A percentile compares a stretch with the other conserved stretches of the same genome.
These are phyloP conservation scores for Yarrowia galli DNA, from an alignment of 1,139 yeast species.

Conservation along the genomic window DNA sequence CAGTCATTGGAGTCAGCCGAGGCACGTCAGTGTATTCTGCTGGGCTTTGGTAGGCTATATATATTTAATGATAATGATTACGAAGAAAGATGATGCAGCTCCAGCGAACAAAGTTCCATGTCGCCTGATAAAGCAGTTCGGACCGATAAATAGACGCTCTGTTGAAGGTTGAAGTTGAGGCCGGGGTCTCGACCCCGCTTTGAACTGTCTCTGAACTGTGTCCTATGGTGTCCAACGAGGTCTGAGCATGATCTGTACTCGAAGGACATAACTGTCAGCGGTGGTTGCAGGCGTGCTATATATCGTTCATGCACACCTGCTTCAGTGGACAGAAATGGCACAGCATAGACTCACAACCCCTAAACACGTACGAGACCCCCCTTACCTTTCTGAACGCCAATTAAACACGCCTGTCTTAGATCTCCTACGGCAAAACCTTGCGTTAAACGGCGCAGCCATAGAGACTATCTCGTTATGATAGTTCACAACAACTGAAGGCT, in stretches of 20 bases:
- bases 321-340: too few species aligned
- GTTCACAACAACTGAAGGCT: background rate
- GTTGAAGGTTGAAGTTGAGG: background rate
- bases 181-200: background rate
- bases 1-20: slow-evolving; percentile 40
- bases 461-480: background rate
- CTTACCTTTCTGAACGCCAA: background rate
- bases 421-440: background rate
- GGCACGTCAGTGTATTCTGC: slow-evolving; percentile 34
- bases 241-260: too few species aligned
- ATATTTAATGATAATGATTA: slow-evolving; percentile 22
- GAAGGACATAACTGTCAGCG: too few species aligned
- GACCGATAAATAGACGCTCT: background rate
- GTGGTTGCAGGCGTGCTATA: too few species aligned
- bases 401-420: slow-evolving; percentile 7
- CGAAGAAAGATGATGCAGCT: too few species aligned
- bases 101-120: too few species aligned
- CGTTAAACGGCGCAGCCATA: background rate
- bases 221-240: too few species aligned
- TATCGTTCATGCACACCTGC: too few species aligned
- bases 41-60: slow-evolving; percentile 15
- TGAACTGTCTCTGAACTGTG: too few species aligned
- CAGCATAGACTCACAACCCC: too few species aligned
- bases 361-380: background rate
- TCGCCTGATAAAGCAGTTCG: background rate